Percentiles rank a stretch among this genome's conserved stretches.
These are phyloP conservation scores for Clathrus columnatus DNA, from an alignment of 768 basidiomycete species.

Conservation along the genomic window DNA sequence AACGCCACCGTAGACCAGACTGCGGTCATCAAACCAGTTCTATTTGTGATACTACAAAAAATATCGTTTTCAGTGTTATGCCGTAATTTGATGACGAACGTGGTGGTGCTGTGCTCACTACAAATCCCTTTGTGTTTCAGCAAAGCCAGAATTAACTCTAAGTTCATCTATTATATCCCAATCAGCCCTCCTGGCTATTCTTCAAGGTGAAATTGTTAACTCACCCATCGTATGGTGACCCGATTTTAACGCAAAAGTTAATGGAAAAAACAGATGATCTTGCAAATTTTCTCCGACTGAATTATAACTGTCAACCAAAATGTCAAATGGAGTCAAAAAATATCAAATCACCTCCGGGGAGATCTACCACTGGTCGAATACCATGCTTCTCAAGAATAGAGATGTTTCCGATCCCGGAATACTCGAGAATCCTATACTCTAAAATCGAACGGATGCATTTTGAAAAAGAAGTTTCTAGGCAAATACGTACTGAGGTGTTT, in stretches of 20 bases:
- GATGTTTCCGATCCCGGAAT: background rate
- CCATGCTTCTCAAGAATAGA: background rate
- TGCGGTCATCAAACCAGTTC: background rate
- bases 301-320: background rate
- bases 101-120: background rate
- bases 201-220: background rate
- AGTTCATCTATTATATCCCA: background rate
- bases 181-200: background rate
- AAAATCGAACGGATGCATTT: background rate
- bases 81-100: background rate
- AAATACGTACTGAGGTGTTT: background rate
- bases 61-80: background rate
- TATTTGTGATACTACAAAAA: background rate
- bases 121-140: background rate
- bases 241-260: background rate
- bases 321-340: background rate
- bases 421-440: background rate
- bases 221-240: background rate
- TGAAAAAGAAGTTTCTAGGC: background rate
- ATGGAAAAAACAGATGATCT: background rate
- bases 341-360: background rate
- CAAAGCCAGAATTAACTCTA: background rate
- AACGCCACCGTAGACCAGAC: constrained; percentile 2
- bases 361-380: background rate
- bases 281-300: background rate